These are phyloP conservation scores for Ambrosiella cleistominuta DNA, from an alignment of 2,329 filamentous ascomycete species.

Conservation along the genomic window DNA sequence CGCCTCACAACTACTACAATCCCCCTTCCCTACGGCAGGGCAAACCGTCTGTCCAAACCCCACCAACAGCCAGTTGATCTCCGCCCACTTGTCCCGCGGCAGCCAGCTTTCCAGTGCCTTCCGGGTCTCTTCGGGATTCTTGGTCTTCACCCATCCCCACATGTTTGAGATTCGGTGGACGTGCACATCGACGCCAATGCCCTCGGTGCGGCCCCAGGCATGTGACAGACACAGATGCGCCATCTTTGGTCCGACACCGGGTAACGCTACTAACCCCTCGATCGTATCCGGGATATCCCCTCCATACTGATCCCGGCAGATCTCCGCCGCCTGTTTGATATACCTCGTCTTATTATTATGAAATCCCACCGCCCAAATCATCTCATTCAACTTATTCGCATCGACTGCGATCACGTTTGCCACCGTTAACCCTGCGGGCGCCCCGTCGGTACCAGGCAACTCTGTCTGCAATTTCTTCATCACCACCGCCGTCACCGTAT, in stretches of 20 bases:
- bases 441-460: conserved; percentile 36
- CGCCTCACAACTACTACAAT: conserved; percentile 74
- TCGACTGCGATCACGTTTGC: conserved; percentile 60
- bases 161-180: conserved; percentile 89
- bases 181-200: conserved; percentile 88
- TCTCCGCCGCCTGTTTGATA: conserved; percentile 56
- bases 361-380: conserved; percentile 77
- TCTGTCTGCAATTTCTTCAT: conserved; percentile 65
- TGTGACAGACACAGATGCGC: conserved; percentile 72
- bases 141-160: conserved; percentile 79
- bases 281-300: conserved; percentile 70
- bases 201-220: conserved; percentile 44
- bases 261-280: conserved; percentile 55
- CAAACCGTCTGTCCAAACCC: conserved; percentile 80
- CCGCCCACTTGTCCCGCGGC: conserved; percentile 69
- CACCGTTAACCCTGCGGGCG: conserved; percentile 44
- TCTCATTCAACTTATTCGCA: conserved; percentile 44
- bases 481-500: conserved; percentile 71
- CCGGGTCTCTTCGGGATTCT: conserved; percentile 67
- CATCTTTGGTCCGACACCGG: conserved; percentile 91
- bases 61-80: conserved; percentile 80
- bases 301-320: conserved; percentile 51
- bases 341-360: conserved; percentile 84
- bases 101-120: conserved; percentile 63
- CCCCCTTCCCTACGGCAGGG: conserved; percentile 51